These are phyloP conservation scores for Kuraishia borneana DNA, from an alignment of 805 yeast genomes.

Conservation along the genomic window DNA sequence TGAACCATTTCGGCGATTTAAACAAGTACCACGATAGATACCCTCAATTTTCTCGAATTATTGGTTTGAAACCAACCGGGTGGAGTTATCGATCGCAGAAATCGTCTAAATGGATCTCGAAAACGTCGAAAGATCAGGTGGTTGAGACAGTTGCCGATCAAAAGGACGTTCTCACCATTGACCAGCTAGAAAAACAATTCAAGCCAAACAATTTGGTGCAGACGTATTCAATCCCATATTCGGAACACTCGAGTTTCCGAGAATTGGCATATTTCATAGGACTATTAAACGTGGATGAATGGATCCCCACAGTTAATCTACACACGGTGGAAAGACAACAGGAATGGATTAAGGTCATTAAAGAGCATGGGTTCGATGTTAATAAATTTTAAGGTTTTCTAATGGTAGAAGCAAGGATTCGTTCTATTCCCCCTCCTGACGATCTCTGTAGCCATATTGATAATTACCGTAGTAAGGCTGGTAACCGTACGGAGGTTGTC, in stretches of 20 bases:
- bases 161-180: constrained; percentile 8
- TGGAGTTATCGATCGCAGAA: constrained; percentile 51
- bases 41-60: constrained; percentile 41
- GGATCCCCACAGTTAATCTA: constrained; percentile 73
- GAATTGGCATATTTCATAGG: constrained; percentile 64
- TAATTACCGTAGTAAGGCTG: no score
- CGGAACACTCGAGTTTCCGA: constrained; percentile 86
- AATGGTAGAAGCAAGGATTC: no score
- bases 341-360: constrained; percentile 19
- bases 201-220: constrained; percentile 24
- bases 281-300: constrained; percentile 32
- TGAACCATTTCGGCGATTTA: constrained; percentile 37
- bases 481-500: no score
- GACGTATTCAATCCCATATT: constrained; percentile 67
- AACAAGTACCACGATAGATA: constrained; percentile 37
- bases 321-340: constrained; percentile 16
- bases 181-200: constrained; percentile 19
- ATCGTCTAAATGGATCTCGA: constrained; percentile 9
- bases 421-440: no score
- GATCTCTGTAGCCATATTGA: no score
- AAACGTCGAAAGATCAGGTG: constrained; percentile 4
- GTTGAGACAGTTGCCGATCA: constrained; percentile 4
- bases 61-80: constrained; percentile 84
- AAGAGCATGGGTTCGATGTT: no score
- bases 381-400: no score